Conservation (phyloP, 345 rosid genomes). For the Populus deltoides region DNA sequence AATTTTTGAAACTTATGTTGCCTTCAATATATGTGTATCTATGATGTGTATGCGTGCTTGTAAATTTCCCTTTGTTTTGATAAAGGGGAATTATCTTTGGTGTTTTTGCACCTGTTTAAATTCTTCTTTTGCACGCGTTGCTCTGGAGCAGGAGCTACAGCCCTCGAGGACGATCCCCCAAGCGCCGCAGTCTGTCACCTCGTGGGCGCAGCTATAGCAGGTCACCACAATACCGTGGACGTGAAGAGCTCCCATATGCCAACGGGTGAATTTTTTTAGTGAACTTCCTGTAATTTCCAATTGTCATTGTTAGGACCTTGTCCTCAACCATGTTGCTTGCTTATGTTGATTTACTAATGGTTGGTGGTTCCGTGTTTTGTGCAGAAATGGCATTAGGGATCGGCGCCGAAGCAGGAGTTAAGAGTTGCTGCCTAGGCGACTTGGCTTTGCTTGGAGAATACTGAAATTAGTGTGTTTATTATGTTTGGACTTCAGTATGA, state of each 20-base stretch:
- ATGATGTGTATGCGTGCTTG: background rate
- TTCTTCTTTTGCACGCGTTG: background rate
- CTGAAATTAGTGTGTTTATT: slow-evolving; percentile 52
- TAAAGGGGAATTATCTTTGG: background rate
- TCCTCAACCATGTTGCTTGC: background rate
- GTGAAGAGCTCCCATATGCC: slow-evolving; percentile 81
- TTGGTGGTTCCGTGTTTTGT: slow-evolving; percentile 14
- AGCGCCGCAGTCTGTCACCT: slow-evolving; percentile 84
- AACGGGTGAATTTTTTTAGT: slow-evolving; percentile 59
- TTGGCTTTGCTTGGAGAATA: slow-evolving; percentile 25
- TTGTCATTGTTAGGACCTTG: background rate
- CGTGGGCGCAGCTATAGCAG: slow-evolving; percentile 85
- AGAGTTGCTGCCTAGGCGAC: slow-evolving; percentile 24
- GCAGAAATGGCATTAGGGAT: slow-evolving; percentile 80
- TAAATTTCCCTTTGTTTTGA: too few relatives aligned
- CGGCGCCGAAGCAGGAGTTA: slow-evolving; percentile 94
- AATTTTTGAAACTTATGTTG: background rate
- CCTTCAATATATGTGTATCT: background rate
- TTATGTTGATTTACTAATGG: background rate
- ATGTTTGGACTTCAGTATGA: slow-evolving; percentile 57
- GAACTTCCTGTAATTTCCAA: background rate
- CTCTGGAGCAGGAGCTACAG: slow-evolving; percentile 65
- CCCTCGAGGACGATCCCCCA: slow-evolving; percentile 74
- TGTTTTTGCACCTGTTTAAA: background rate
- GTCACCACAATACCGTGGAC: slow-evolving; percentile 79